A percentile compares a stretch with the other conserved stretches of the same genome.
Conservation (phyloP, 2,329 filamentous ascomycete genomes). For the Huntiella abstrusa region DNA sequence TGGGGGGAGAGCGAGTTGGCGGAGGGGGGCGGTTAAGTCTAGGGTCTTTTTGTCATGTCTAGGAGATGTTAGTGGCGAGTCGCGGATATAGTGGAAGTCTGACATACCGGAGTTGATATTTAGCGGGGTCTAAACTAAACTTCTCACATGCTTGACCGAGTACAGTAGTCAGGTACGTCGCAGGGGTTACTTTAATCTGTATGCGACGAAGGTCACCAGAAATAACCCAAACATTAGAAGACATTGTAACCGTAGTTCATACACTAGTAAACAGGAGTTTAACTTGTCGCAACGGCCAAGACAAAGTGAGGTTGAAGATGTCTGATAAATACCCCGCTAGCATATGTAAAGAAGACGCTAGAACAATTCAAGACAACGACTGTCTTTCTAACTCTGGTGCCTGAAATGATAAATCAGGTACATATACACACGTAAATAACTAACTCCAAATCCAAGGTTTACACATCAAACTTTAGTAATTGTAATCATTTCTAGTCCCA, state of each 20-base stretch:
- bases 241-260: slow-evolving; percentile 32
- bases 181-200: slow-evolving; percentile 66
- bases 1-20: slow-evolving; percentile 60
- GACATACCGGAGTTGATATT: slow-evolving; percentile 60
- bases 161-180: slow-evolving; percentile 67
- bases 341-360: too few species aligned
- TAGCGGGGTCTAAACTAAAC: slow-evolving; percentile 51
- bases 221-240: slow-evolving; percentile 75
- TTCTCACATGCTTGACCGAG: slow-evolving; percentile 75
- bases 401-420: too few species aligned
- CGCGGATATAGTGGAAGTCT: not conserved
- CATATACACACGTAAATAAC: too few species aligned
- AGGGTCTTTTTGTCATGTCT: slow-evolving; percentile 71
- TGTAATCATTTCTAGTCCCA: too few species aligned
- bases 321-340: too few species aligned
- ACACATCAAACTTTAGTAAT: too few species aligned
- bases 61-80: slow-evolving; percentile 1
- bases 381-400: too few species aligned
- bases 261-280: too few species aligned
- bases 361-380: too few species aligned
- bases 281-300: too few species aligned
- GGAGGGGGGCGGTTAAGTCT: slow-evolving; percentile 68
- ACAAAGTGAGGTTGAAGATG: too few species aligned
- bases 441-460: too few species aligned
- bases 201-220: slow-evolving; percentile 59